Conservation (phyloP, 257 asterid species). For the Primulina eburnea region DNA sequence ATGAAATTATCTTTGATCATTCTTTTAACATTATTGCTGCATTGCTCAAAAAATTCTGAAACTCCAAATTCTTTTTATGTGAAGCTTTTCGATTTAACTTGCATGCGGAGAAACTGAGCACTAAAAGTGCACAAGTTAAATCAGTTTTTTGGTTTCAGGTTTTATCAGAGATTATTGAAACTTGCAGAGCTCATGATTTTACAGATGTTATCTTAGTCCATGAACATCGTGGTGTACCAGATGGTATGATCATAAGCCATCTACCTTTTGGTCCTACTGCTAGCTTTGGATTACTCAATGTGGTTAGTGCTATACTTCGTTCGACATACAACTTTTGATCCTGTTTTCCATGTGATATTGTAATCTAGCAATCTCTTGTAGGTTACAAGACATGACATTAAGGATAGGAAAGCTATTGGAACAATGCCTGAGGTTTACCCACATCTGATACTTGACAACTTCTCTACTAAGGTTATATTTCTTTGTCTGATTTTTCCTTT, state of each 20-base stretch:
- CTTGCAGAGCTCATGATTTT: slow-evolving; percentile 83
- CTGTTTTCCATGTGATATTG: slow-evolving; percentile 15
- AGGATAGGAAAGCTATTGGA: slow-evolving; percentile 81
- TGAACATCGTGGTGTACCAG: slow-evolving; percentile 96
- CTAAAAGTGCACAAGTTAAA: slow-evolving; percentile 5
- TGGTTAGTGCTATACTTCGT: slow-evolving; percentile 54
- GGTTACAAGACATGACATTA: slow-evolving; percentile 94
- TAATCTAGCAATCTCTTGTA: slow-evolving; percentile 33
- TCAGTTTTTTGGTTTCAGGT: slow-evolving; percentile 45
- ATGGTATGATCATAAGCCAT: slow-evolving; percentile 83
- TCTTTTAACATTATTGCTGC: not conserved
- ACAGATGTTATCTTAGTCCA: slow-evolving; percentile 88
- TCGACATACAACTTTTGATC: not conserved
- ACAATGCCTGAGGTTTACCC: slow-evolving; percentile 93
- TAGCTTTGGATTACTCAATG: slow-evolving; percentile 84
- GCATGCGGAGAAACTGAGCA: not conserved
- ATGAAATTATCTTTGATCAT: not conserved
- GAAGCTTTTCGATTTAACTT: not conserved
- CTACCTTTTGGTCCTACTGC: slow-evolving; percentile 97
- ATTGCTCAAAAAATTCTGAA: not conserved
- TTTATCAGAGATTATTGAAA: slow-evolving; percentile 83
- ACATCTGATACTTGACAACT: slow-evolving; percentile 76
- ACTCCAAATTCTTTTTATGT: not conserved
- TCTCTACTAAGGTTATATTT: slow-evolving; percentile 57
- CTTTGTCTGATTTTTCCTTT: not conserved